A percentile compares a stretch with the other conserved stretches of the same genome.
These are phyloP conservation scores for Coniochaeta hoffmannii DNA, from an alignment of 2,329 filamentous ascomycete species.

Conservation along the genomic window DNA sequence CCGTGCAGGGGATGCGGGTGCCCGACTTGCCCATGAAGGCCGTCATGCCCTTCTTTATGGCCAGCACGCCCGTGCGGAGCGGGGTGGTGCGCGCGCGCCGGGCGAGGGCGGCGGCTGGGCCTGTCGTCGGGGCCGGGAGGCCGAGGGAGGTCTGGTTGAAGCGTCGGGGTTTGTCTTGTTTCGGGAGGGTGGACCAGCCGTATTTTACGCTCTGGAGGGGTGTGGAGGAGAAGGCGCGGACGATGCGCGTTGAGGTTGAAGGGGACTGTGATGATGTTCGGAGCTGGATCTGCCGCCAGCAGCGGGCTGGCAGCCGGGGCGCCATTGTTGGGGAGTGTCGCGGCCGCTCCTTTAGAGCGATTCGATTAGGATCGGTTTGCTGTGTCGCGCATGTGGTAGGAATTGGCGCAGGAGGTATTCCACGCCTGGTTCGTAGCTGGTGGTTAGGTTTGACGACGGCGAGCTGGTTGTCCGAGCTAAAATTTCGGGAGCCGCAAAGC, in stretches of 20 bases:
- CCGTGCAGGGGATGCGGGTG: conserved; percentile 75
- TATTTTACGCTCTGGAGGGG: conserved; percentile 44
- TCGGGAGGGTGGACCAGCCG: conserved; percentile 48
- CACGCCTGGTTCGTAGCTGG: background rate
- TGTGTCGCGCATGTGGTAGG: background rate
- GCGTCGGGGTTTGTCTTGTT: conserved; percentile 44
- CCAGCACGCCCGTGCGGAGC: conserved; percentile 72
- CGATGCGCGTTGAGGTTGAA: conserved; percentile 9
- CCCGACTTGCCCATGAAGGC: conserved; percentile 78
- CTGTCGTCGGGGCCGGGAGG: conserved; percentile 48
- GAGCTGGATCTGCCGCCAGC: conserved; percentile 19
- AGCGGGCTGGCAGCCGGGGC: conserved; percentile 23
- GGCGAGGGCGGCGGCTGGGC: conserved; percentile 53
- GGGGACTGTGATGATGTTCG: conserved; percentile 4
- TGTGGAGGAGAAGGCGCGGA: conserved; percentile 34
- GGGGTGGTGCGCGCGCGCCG: conserved; percentile 53
- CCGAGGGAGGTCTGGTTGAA: conserved; percentile 54
- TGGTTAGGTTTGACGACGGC: background rate
- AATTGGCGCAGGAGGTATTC: background rate
- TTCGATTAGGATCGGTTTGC: background rate
- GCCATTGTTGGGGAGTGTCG: conserved; percentile 17
- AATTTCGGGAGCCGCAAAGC: conserved; percentile 4
- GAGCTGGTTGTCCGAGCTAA: background rate
- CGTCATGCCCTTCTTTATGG: conserved; percentile 93
- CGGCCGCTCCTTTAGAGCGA: background rate